These are phyloP conservation scores for Globisporangium carolinianum DNA, from an alignment of 352 stramenopile species.

Conservation along the genomic window DNA sequence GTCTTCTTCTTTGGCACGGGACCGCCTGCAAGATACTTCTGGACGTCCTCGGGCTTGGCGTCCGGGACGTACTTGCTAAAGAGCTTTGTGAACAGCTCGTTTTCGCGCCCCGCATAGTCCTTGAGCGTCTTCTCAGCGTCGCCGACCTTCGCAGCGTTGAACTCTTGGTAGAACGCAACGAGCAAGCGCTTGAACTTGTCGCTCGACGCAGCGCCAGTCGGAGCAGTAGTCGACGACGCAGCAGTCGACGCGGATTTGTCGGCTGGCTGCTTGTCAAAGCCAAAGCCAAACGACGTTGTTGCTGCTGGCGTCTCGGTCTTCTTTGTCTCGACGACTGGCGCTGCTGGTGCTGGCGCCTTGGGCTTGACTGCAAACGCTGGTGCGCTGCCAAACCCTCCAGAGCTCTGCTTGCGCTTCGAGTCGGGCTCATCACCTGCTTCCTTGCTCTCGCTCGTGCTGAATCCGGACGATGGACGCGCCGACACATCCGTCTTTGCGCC, in stretches of 20 bases:
- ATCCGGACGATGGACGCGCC: slow-evolving; percentile 9
- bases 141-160: slow-evolving; percentile 41
- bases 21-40: slow-evolving; percentile 54
- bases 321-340: not conserved
- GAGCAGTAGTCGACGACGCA: not conserved
- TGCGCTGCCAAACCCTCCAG: slow-evolving; percentile 2
- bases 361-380: slow-evolving; percentile 1
- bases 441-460: slow-evolving; percentile 3
- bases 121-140: slow-evolving; percentile 44
- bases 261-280: slow-evolving; percentile 5
- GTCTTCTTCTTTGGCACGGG: slow-evolving; percentile 39
- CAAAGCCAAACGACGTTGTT: slow-evolving; percentile 20
- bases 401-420: not conserved
- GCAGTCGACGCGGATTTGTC: slow-evolving; percentile 1
- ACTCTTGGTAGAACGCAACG: slow-evolving; percentile 55
- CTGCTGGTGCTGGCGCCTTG: slow-evolving; percentile 2
- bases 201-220: slow-evolving; percentile 1
- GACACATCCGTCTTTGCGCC: not conserved
- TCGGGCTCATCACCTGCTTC: not conserved
- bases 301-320: slow-evolving; percentile 4
- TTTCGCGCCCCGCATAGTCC: slow-evolving; percentile 50
- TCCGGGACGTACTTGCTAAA: slow-evolving; percentile 55
- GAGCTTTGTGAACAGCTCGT: slow-evolving; percentile 49
- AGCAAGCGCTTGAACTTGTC: slow-evolving; percentile 44
- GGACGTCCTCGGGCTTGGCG: slow-evolving; percentile 48